Evolutionary conservation across 495 filamentous ascomycete species (phyloP), one percentile per base, ranked within the genome.

Genomic region (Trichoderma gamsii): DNA sequence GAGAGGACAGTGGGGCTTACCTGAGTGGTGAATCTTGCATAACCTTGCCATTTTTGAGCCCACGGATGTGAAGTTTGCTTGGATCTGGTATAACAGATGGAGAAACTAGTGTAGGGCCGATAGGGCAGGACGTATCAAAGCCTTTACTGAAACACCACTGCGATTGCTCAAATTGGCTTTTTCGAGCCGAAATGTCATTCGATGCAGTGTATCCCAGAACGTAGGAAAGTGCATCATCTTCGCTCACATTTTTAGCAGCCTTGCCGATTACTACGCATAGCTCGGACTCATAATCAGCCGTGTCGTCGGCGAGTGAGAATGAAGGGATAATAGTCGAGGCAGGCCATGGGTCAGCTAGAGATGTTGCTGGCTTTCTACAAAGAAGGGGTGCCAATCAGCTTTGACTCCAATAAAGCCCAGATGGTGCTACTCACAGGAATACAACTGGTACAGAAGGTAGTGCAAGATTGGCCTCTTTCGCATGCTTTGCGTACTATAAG

Each of bases 51-150:
- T 84, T 82, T 74, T 81, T 79, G 59, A 81, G 61, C 9, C 81
- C 80, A 66, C 77, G 72, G 69, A 84, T 56, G 27, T 72, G 66
- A 25, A 83, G 69, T 66, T 68, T 71, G 18, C 73, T 71, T 8
- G 77, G 76, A 63, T 83, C 77, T n/a, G 82, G 78, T 51, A 88
- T 71, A 16, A 80, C 72, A n/a, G 78, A 75, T 43, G 81, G 80
- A 2, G 81, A 83, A 41, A 86, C 86, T n/a, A 88, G 70, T 3
- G 79, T 79, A 7, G 86, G 86, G 16, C 86, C 85, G 41, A 83
- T 75, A 8, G 80, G 81, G 67, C 78, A 83, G 4, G 77, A 73
- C 13, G 77, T 77, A 67, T 82, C 81, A 41, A 83, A 82, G 0
- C 80, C 79, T 70, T 83, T 84, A 69, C 76, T 79, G 69, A 78